A percentile compares a stretch with the other conserved stretches of the same genome.
Conservation (phyloP, 495 filamentous ascomycete genomes). For the Neurospora sp. region DNA sequence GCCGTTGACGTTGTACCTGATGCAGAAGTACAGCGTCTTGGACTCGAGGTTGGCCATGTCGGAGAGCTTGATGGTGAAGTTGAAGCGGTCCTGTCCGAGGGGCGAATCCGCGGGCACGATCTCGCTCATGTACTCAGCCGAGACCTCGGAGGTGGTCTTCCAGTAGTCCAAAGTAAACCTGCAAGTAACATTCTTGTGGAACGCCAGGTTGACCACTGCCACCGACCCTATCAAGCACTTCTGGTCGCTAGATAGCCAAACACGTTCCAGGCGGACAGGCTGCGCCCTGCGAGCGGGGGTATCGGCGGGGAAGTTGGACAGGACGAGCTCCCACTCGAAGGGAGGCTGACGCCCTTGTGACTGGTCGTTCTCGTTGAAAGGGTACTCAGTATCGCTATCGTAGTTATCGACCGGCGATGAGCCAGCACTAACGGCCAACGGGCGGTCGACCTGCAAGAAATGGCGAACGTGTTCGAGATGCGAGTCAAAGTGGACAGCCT, state of each 20-base stretch:
- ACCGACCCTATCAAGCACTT: slow-evolving; percentile 73
- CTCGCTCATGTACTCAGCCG: slow-evolving; percentile 77
- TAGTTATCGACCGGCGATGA: slow-evolving; percentile 88
- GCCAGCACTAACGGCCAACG: slow-evolving; percentile 86
- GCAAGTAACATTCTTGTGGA: slow-evolving; percentile 78
- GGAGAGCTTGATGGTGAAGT: slow-evolving; percentile 85
- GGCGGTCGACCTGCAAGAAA: slow-evolving; percentile 86
- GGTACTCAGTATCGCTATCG: slow-evolving; percentile 76
- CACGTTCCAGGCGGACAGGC: slow-evolving; percentile 67
- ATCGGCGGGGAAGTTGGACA: slow-evolving; percentile 74
- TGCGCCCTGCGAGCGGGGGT: slow-evolving; percentile 48
- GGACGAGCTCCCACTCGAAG: slow-evolving; percentile 79
- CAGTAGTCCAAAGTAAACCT: slow-evolving; percentile 95
- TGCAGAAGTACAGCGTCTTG: slow-evolving; percentile 85
- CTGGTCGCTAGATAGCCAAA: slow-evolving; percentile 80
- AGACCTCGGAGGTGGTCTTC: slow-evolving; percentile 94
- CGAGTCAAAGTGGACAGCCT: slow-evolving; percentile 92
- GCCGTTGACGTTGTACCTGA: slow-evolving; percentile 77
- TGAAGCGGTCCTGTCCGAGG: slow-evolving; percentile 75
- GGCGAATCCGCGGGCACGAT: slow-evolving; percentile 54
- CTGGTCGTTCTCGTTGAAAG: slow-evolving; percentile 53
- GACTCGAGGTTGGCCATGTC: slow-evolving; percentile 83
- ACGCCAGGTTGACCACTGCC: slow-evolving; percentile 79
- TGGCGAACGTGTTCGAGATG: slow-evolving; percentile 91
- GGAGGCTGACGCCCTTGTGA: slow-evolving; percentile 32